Base-by-base conservation (phyloP, 345 rosid genomes). In the Eucalyptus rudis region DNA sequence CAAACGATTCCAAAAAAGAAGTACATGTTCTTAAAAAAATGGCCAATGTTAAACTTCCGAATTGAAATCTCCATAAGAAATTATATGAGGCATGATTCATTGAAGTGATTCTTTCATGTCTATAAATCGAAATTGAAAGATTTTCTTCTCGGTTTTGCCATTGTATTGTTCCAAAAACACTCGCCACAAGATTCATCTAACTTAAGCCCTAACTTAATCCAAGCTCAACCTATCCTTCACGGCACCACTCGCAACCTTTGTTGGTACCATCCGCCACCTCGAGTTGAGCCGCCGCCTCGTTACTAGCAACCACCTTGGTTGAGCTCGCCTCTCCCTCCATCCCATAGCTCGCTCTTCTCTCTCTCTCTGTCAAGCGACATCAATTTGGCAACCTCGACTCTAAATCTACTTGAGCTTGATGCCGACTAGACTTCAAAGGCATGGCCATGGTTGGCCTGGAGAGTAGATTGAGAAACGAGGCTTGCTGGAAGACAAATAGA, bases 41-140 rank as follows among this genome's bases (percentile, higher is more conserved):
- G 24, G 12, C 24, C 24, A 3, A 0, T 17, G 44, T n/a, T n/a
- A n/a, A 64, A 64, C 8, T 33, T 68, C 3, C 1, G 6, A 33
- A 31, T 33, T 10, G 5, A 33, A 33, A 16, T 68, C 13, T 16
- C 11, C 7, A 3, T 31, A 7, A 31, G 12, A 31, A 33, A 68
- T 16, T 19, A 16, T 15, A 31, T 0, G 11, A 0, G 33, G 10
- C 19, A n/a, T 6, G 5, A 13, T 64, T 13, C 36, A 64, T 29
- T 1, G 0, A 1, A 4, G 3, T 1, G 3, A 4, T n/a, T 66
- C 4, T 16, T 33, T 68, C 12, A 1, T 33, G 22, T 31, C 5
- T 31, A 7, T 8, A 14, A 31, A 31, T 68, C 24, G 2, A 68
- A 31, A 31, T n/a, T 68, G 22, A 68, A 31, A 15, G 22, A 52